These are phyloP conservation scores for Russula virescens DNA, from an alignment of 768 basidiomycete genomes.

Conservation along the genomic window DNA sequence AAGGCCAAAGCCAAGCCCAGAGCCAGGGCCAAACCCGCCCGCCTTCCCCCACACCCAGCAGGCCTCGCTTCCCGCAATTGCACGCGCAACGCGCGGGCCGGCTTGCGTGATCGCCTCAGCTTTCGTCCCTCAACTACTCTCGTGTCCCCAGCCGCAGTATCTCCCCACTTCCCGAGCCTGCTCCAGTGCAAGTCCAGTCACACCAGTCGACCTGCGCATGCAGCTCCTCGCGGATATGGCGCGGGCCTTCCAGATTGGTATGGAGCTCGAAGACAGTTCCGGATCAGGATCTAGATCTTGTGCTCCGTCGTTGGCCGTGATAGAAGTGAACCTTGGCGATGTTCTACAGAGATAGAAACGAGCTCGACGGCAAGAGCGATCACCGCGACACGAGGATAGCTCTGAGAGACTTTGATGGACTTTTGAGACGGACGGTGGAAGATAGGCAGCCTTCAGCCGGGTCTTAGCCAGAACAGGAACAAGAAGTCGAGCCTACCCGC, in stretches of 20 bases:
- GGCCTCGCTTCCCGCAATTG: conserved; percentile 34
- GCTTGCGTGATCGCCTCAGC: no score
- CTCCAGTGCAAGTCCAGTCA: no score
- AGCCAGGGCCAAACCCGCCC: no score
- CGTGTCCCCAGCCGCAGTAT: no score
- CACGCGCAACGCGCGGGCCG: no score
- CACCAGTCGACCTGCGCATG: no score
- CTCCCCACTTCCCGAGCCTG: not conserved
- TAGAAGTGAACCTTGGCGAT: not conserved
- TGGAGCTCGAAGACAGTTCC: no score
- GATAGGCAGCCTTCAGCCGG: conserved; percentile 7
- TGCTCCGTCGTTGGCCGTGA: not conserved
- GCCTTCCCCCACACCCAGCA: conserved; percentile 37
- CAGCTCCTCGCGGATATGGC: no score
- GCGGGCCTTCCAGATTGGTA: no score
- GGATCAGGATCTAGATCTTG: no score
- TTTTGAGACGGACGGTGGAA: conserved; percentile 57
- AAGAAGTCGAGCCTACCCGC: conserved; percentile 3
- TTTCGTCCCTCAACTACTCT: no score
- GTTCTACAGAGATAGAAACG: not conserved
- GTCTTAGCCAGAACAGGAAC: not conserved
- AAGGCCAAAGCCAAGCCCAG: no score
- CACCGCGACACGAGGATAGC: conserved; percentile 60
- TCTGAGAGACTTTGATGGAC: conserved; percentile 79
- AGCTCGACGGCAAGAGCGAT: conserved; percentile 25